These are phyloP conservation scores for Beauveria caledonica DNA, from an alignment of 2,329 filamentous ascomycete genomes.

Conservation along the genomic window DNA sequence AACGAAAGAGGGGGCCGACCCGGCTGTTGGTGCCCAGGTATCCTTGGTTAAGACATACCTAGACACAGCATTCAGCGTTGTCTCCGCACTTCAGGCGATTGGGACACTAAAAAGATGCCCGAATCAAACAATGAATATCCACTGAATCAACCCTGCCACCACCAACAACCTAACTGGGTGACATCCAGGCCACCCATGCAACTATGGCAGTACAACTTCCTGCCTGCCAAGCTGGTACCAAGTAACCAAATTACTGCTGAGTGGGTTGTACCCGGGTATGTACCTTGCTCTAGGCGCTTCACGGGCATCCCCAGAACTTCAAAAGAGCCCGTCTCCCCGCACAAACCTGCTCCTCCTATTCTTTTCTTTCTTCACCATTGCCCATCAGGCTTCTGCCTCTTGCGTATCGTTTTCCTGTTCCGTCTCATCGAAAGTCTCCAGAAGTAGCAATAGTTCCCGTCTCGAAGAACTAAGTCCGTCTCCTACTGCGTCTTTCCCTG, in stretches of 20 bases:
- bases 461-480: background rate
- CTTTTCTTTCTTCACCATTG: slow-evolving; percentile 14
- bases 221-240: background rate
- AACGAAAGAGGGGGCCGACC: background rate
- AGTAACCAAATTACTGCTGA: background rate
- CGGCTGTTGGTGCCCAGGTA: background rate
- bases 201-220: background rate
- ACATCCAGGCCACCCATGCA: background rate
- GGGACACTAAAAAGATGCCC: background rate
- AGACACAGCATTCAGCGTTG: background rate
- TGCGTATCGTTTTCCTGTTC: slow-evolving; percentile 7
- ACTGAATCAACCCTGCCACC: background rate
- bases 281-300: background rate
- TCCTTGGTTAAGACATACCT: background rate
- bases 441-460: background rate
- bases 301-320: background rate
- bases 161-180: slow-evolving; percentile 2
- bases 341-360: slow-evolving; percentile 17
- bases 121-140: background rate
- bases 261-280: background rate
- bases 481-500: slow-evolving; percentile 14
- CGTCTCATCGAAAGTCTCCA: background rate
- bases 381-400: slow-evolving; percentile 12
- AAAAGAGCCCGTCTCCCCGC: slow-evolving; percentile 13
- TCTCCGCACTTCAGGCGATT: background rate